Conservation (phyloP, 2,329 filamentous ascomycete genomes). For the Venturia effusa region DNA sequence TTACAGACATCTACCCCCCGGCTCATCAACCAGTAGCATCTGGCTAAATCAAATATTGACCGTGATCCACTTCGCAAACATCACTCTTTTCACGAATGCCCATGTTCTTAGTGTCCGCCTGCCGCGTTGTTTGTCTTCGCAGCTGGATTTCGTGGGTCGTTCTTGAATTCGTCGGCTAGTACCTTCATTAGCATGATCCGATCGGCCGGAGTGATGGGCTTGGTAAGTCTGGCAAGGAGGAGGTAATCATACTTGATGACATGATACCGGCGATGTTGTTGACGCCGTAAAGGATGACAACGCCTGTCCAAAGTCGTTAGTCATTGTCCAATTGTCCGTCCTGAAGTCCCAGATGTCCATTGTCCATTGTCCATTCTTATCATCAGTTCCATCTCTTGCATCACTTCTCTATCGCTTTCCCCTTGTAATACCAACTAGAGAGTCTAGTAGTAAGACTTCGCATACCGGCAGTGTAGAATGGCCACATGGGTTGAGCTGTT, state of each 20-base stretch:
- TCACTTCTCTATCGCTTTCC: neutral
- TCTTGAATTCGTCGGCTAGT: constrained; percentile 86
- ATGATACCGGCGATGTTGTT: constrained; percentile 71
- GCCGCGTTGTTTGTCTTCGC: neutral
- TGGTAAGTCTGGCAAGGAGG: constrained; percentile 2
- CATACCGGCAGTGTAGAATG: constrained; percentile 93
- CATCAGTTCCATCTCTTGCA: neutral
- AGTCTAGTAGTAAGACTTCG: constrained; percentile 15
- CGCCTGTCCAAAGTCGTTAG: constrained; percentile 42
- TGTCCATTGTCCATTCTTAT: neutral
- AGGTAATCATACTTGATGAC: constrained; percentile 57
- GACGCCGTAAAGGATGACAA: constrained; percentile 82
- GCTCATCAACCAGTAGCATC: neutral
- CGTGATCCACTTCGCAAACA: neutral
- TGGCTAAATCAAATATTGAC: neutral
- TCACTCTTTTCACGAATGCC: neutral
- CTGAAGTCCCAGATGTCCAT: neutral
- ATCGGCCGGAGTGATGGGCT: neutral
- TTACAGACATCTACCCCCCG: neutral
- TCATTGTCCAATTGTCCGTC: neutral
- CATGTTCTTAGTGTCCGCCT: neutral
- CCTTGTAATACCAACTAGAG: too few species aligned
- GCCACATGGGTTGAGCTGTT: constrained; percentile 78
- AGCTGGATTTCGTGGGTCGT: constrained; percentile 79
- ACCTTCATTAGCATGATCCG: neutral